Percentiles rank a stretch among this genome's conserved stretches.
Conservation (phyloP, 2,329 filamentous ascomycete species). For the Pseudogymnoascus sp. region DNA sequence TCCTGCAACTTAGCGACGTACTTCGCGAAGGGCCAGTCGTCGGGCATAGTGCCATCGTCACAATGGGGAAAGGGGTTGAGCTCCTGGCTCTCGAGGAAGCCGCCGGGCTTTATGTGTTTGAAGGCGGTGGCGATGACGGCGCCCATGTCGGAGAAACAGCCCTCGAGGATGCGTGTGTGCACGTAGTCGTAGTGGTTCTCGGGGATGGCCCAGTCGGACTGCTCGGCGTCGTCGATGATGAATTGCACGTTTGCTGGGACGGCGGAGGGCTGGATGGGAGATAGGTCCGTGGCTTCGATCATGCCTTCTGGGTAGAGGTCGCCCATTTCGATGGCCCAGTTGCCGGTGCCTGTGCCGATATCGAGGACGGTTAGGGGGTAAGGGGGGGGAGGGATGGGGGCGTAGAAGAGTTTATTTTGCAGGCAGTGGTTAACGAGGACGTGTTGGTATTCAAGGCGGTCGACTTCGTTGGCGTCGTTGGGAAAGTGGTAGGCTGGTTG, state of each 20-base stretch:
- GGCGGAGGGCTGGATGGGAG: constrained; percentile 53
- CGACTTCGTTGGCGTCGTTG: constrained; percentile 42
- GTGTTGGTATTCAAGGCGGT: constrained; percentile 41
- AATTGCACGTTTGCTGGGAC: constrained; percentile 67
- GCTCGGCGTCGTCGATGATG: constrained; percentile 38
- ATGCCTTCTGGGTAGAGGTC: constrained; percentile 47
- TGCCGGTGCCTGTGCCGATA: constrained; percentile 42
- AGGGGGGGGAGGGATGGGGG: constrained; percentile 32
- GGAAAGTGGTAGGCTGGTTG: constrained; percentile 27
- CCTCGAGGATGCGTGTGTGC: constrained; percentile 45
- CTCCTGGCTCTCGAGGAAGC: constrained; percentile 20
- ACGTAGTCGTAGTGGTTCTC: constrained; percentile 47
- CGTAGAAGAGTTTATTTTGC: constrained; percentile 32
- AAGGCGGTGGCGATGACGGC: constrained; percentile 15
- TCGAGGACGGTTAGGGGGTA: constrained; percentile 32
- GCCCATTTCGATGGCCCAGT: constrained; percentile 61
- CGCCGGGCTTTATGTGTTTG: constrained; percentile 16
- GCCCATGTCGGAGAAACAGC: constrained; percentile 47
- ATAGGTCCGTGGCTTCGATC: constrained; percentile 56
- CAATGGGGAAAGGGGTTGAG: constrained; percentile 21
- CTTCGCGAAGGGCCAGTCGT: constrained; percentile 31
- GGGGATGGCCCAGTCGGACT: constrained; percentile 38
- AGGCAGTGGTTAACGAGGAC: constrained; percentile 37
- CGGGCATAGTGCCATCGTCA: constrained; percentile 38
- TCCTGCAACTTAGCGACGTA: constrained; percentile 31